Evolutionary conservation across 2,329 filamentous ascomycete species (phyloP).

Genomic region (Ceratocystis papillata): DNA sequence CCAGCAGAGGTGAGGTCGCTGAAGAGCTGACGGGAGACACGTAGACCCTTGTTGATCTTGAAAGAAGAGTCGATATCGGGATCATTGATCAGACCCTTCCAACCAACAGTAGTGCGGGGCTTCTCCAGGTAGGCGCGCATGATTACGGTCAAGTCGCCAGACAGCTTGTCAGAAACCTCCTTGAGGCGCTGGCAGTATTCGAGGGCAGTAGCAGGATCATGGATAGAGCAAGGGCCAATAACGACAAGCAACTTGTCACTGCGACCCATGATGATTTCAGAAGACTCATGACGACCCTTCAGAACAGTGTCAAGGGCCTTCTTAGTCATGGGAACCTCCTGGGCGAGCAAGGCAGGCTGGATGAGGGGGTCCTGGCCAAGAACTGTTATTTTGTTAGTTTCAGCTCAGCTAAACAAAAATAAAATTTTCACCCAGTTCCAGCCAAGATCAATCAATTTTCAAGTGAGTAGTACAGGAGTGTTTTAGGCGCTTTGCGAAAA

Average conservation of each 20-base stretch:
- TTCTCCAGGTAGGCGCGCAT: conserved; percentile 99
- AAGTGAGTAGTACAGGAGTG: not conserved
- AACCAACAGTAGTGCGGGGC: conserved; percentile 93
- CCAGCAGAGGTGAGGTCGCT: conserved; percentile 74
- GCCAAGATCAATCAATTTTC: too few relatives aligned
- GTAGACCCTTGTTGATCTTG: conserved; percentile 97
- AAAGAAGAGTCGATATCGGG: conserved; percentile 94
- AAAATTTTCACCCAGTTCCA: too few relatives aligned
- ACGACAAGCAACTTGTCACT: conserved; percentile 61
- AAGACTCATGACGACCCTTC: conserved; percentile 51
- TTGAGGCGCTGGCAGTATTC: conserved; percentile 80
- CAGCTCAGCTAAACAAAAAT: not conserved
- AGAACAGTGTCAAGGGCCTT: conserved; percentile 51
- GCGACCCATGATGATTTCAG: conserved; percentile 57
- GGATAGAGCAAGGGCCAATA: conserved; percentile 91
- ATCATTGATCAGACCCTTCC: conserved; percentile 99
- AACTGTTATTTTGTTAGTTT: conserved; percentile 38
- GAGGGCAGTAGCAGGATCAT: conserved; percentile 77
- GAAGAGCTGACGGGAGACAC: conserved; percentile 87
- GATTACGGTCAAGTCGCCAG: conserved; percentile 75
- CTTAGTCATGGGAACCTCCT: conserved; percentile 62
- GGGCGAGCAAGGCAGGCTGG: conserved; percentile 85
- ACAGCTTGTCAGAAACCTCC: conserved; percentile 65
- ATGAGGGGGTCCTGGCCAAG: conserved; percentile 89
- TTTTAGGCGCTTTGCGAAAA: not conserved